These are phyloP conservation scores for Danielozyma ontarioensis DNA, from an alignment of 805 yeast species.

Conservation along the genomic window DNA sequence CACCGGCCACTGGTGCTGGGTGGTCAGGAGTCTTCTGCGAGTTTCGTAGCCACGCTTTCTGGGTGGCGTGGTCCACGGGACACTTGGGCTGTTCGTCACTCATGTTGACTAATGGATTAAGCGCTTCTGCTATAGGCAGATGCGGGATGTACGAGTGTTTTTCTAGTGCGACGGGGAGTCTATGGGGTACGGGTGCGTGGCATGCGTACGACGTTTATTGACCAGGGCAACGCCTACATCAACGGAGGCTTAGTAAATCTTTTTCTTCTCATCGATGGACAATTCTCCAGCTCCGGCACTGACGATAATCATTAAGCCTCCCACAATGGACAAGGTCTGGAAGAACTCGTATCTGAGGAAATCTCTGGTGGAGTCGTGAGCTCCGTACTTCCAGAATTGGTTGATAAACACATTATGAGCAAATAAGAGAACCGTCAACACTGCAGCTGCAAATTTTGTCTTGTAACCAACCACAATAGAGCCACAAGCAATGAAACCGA, in stretches of 20 bases:
- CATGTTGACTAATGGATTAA: not conserved
- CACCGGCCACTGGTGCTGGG: no score
- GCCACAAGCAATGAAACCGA: slow-evolving; percentile 66
- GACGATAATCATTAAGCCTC: slow-evolving; percentile 85
- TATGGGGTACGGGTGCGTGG: not conserved
- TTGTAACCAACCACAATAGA: slow-evolving; percentile 89
- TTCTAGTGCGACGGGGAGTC: not conserved
- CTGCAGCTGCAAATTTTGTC: slow-evolving; percentile 80
- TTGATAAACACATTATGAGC: slow-evolving; percentile 75
- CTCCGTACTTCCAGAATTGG: slow-evolving; percentile 80
- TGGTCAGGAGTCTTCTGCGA: slow-evolving; percentile 5
- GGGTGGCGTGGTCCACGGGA: slow-evolving; percentile 48
- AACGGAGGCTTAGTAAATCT: slow-evolving; percentile 72
- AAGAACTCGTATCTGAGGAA: slow-evolving; percentile 87
- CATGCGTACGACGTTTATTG: no score
- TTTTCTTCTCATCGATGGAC: slow-evolving; percentile 92
- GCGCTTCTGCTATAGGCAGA: no score
- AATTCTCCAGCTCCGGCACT: slow-evolving; percentile 96
- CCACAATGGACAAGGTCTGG: slow-evolving; percentile 92
- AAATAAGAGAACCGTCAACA: slow-evolving; percentile 62
- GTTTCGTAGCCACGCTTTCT: slow-evolving; percentile 32
- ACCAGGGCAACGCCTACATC: no score
- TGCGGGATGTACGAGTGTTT: no score
- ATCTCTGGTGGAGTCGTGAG: slow-evolving; percentile 76
- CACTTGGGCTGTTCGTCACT: slow-evolving; percentile 31